Conservation (phyloP, 345 rosid species). For the Citrus maxima region DNA sequence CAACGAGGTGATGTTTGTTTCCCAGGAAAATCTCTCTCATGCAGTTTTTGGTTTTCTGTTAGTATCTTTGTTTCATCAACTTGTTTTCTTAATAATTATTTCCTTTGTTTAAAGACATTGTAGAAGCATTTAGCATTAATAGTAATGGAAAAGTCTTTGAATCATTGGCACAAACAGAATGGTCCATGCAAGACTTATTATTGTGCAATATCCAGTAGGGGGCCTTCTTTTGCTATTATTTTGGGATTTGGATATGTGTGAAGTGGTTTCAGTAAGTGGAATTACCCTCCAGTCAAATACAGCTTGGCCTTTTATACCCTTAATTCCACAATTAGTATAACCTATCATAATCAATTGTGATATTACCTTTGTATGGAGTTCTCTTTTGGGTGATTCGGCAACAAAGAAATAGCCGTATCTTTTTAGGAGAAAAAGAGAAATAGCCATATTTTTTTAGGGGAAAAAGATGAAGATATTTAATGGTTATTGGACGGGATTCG, state of each 20-base stretch:
- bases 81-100: constrained; percentile 8
- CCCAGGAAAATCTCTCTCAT: constrained; percentile 48
- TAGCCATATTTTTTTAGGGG: too few relatives aligned
- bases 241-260: neutral
- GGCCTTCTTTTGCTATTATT: neutral
- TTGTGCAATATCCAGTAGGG: neutral
- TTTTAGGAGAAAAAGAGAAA: too few relatives aligned
- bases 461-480: too few relatives aligned
- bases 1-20: constrained; percentile 89
- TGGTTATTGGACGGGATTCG: too few relatives aligned
- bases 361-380: neutral
- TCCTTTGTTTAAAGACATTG: constrained; percentile 1
- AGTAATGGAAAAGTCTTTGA: neutral
- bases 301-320: neutral
- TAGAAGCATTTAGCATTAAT: neutral
- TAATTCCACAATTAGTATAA: neutral
- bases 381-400: too few relatives aligned
- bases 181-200: neutral
- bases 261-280: neutral
- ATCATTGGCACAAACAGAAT: neutral
- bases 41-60: constrained; percentile 50
- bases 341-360: neutral
- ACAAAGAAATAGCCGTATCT: too few relatives aligned
- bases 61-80: constrained; percentile 35
- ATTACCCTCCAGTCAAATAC: neutral